Percentiles rank a stretch among this genome's conserved stretches.
phyloP scores from a whole-genome alignment of 2,329 filamentous ascomycete genomes.

The Venturia asperata region DNA sequence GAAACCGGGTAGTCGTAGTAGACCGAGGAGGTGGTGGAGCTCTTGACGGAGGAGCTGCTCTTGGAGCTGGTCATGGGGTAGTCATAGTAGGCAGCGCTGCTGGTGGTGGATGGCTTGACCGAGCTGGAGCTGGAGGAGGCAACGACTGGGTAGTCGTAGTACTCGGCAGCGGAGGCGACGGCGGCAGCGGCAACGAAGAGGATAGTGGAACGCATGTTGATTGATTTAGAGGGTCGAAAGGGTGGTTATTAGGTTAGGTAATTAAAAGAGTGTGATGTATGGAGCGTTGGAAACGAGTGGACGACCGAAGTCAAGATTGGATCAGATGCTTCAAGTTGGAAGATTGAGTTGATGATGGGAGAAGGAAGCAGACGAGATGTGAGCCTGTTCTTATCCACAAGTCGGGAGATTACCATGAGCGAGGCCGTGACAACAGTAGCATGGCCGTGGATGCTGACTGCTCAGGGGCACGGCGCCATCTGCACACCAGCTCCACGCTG shows the following conservation, averaged over 20 bases:
- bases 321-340: conserved; percentile 30
- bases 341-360: conserved; percentile 28
- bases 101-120: conserved; percentile 10
- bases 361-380: conserved; percentile 22
- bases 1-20: conserved; percentile 6
- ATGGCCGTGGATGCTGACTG: neutral
- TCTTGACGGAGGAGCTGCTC: neutral
- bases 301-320: conserved; percentile 34
- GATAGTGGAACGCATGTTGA: conserved; percentile 35
- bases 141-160: conserved; percentile 23
- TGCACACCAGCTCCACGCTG: conserved; percentile 14
- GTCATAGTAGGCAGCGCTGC: conserved; percentile 1
- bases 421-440: conserved; percentile 9
- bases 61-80: conserved; percentile 12
- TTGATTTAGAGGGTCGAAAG: conserved; percentile 25
- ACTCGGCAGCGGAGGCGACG: conserved; percentile 28
- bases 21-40: neutral
- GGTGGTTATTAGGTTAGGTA: conserved; percentile 24
- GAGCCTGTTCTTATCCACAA: conserved; percentile 30
- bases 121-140: neutral
- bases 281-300: conserved; percentile 33
- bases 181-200: conserved; percentile 28
- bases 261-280: conserved; percentile 32
- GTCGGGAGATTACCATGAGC: conserved; percentile 30
- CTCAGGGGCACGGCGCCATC: conserved; percentile 8